phyloP scores from a whole-genome alignment of 805 yeast genomes.

The Candida oleophila region DNA sequence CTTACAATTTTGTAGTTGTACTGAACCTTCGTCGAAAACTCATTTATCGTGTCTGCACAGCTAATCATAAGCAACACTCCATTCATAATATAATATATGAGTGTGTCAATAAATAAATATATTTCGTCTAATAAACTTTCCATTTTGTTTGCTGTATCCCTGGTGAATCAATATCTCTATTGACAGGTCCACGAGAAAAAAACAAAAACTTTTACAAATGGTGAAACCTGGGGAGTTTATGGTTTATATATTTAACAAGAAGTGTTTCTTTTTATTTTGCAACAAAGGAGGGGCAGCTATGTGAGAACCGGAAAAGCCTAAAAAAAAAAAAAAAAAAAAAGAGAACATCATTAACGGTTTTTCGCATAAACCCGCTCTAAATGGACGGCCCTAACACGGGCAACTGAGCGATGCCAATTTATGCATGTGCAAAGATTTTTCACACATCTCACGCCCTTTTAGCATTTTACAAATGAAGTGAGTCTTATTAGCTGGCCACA shows the following conservation, averaged over 20 bases:
- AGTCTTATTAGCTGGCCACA: too few relatives aligned
- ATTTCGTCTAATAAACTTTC: conserved; percentile 4
- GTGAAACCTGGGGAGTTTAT: background rate
- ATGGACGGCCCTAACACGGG: background rate
- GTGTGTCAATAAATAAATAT: conserved; percentile 10
- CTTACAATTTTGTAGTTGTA: conserved; percentile 16
- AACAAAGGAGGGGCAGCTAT: conserved; percentile 3
- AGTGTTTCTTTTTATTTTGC: background rate
- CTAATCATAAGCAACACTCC: conserved; percentile 11
- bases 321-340: too few relatives aligned
- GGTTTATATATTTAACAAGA: background rate
- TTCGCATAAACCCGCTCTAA: background rate
- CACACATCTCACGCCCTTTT: too few relatives aligned
- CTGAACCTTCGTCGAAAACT: conserved; percentile 14
- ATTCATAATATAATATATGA: conserved; percentile 13
- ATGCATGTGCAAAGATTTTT: background rate
- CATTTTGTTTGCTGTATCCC: background rate
- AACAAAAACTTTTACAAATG: background rate
- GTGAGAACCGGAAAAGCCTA: background rate
- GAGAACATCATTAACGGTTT: background rate
- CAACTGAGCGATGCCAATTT: background rate
- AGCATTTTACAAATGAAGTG: too few relatives aligned
- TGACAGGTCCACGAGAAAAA: background rate
- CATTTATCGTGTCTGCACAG: conserved; percentile 16
- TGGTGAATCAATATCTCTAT: background rate